A percentile compares a stretch with the other conserved stretches of the same genome.
Evolutionary conservation across 139 green algal species (phyloP).

Genomic region (Auxenochlorella protothecoides): DNA sequence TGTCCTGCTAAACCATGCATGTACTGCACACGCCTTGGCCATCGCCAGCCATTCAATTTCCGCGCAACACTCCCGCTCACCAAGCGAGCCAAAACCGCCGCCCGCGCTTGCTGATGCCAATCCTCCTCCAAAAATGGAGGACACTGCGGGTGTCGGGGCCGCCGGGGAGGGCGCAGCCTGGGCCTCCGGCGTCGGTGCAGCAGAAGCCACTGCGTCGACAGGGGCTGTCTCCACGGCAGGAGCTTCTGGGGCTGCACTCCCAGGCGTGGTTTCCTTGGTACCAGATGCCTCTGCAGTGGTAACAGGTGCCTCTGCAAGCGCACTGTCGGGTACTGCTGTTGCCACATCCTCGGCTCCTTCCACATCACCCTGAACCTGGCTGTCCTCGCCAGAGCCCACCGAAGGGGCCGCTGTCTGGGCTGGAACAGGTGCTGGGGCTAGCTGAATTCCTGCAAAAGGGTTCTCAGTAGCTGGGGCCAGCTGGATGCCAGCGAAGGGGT

Average conservation of each 20-base stretch:
- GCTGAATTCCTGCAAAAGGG: slow-evolving; percentile 42
- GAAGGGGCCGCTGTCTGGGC: background rate
- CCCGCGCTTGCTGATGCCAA: background rate
- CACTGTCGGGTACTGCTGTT: background rate
- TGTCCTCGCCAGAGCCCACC: background rate
- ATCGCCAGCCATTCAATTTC: too few relatives aligned
- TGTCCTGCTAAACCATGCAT: too few relatives aligned
- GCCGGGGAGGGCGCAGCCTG: too few relatives aligned
- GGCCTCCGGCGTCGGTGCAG: too few relatives aligned
- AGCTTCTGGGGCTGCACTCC: too few relatives aligned
- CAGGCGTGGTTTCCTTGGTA: too few relatives aligned
- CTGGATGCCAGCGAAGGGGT: slow-evolving; percentile 46
- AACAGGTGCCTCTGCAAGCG: background rate
- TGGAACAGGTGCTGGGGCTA: slow-evolving; percentile 2
- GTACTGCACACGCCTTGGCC: too few relatives aligned
- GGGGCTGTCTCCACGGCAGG: too few relatives aligned
- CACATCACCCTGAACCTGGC: background rate
- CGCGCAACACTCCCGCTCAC: background rate
- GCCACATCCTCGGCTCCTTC: background rate
- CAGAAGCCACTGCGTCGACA: too few relatives aligned
- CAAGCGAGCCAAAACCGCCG: slow-evolving; percentile 19
- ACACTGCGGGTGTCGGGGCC: too few relatives aligned
- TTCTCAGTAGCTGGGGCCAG: slow-evolving; percentile 24
- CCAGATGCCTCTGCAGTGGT: background rate
- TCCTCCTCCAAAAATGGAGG: background rate